phyloP scores from a whole-genome alignment of 2,329 filamentous ascomycete species.

The Xylariomycetidae sp. region DNA sequence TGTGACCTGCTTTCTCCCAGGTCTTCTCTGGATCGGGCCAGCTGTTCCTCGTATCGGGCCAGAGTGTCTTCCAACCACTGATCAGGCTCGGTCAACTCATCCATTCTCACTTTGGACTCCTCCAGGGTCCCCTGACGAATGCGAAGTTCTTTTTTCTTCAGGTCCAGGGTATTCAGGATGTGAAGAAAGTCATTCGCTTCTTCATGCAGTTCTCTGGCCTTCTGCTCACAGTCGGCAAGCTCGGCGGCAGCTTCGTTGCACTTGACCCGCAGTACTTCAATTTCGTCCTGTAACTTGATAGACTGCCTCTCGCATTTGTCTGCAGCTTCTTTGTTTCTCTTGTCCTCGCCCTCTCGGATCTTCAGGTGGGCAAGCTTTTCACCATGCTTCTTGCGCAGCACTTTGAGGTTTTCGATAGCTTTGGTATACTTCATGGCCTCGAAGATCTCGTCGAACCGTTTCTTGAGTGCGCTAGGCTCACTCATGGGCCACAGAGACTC shows the following conservation, averaged over 20 bases:
- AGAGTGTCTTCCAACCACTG: slow-evolving; percentile 65
- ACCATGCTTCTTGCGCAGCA: slow-evolving; percentile 75
- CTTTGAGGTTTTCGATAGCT: slow-evolving; percentile 90
- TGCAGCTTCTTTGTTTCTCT: slow-evolving; percentile 78
- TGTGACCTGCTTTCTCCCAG: slow-evolving; percentile 55
- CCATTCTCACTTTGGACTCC: slow-evolving; percentile 65
- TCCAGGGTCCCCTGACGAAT: slow-evolving; percentile 65
- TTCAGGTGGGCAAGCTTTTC: slow-evolving; percentile 68
- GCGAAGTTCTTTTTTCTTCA: slow-evolving; percentile 68
- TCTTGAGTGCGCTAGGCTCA: slow-evolving; percentile 78
- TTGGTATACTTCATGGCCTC: slow-evolving; percentile 96
- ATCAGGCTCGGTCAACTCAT: slow-evolving; percentile 74
- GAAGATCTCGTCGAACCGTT: slow-evolving; percentile 95
- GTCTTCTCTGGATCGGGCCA: slow-evolving; percentile 59
- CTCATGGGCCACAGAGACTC: slow-evolving; percentile 97
- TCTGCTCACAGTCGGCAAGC: slow-evolving; percentile 52
- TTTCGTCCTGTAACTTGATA: slow-evolving; percentile 58
- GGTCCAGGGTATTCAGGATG: slow-evolving; percentile 68
- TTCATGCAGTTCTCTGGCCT: slow-evolving; percentile 61
- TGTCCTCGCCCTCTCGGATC: slow-evolving; percentile 69
- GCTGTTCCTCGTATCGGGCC: slow-evolving; percentile 70
- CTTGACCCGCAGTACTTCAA: slow-evolving; percentile 54
- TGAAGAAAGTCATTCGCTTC: slow-evolving; percentile 68
- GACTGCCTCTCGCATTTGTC: slow-evolving; percentile 64
- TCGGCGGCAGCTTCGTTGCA: slow-evolving; percentile 52